Base-by-base conservation (phyloP, 169 alveolate species). In the Plasmodium cynomolgi region DNA sequence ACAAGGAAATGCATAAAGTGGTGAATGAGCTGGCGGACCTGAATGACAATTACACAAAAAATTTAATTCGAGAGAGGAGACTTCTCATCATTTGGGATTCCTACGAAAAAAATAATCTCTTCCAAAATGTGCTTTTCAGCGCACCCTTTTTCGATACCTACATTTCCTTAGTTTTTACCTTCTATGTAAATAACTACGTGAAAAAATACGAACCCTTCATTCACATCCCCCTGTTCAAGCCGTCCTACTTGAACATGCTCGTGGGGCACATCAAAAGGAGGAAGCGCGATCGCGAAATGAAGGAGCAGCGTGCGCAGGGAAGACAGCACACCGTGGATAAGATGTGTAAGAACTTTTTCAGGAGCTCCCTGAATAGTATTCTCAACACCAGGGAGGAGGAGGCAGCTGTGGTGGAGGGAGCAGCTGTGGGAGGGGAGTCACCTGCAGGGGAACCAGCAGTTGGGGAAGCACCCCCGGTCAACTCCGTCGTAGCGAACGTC, bases 311-410 rank as follows among this genome's bases (percentile, higher is more conserved):
- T 2, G 33, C 15, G 2, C 44, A 20, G 68, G 17, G 23, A 0
- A 8, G n/a, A 0, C 71, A 77, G 29, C 94, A 90, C 72, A 90
- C 94, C 50, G 94, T 90, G 7, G 94, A 90, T 41, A 90, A 81
- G 8, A 39, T 90, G 73, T 90, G 94, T 34, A 90, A 90, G 41
- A 90, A 79, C 29, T 90, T 90, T 68, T 90, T 90, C 83, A 90
- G 83, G 83, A 81, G 83, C n/a, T 90, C 94, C 26, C 74, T 90
- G 7, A 81, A 80, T 54, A 80, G 50, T 58, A 90, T 90, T 8
- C 83, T 90, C 23, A 90, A 58, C 39, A 15, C 68, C 71, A 58
- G 72, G 34, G 39, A 8, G n/a, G 29, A 74, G 39, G 90, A 79
- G 33, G 41, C 31, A 17, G 20, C 33, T 26, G 47, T 15, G 0